Conservation (phyloP, 768 basidiomycete genomes). For the Hericium rajendrae region DNA sequence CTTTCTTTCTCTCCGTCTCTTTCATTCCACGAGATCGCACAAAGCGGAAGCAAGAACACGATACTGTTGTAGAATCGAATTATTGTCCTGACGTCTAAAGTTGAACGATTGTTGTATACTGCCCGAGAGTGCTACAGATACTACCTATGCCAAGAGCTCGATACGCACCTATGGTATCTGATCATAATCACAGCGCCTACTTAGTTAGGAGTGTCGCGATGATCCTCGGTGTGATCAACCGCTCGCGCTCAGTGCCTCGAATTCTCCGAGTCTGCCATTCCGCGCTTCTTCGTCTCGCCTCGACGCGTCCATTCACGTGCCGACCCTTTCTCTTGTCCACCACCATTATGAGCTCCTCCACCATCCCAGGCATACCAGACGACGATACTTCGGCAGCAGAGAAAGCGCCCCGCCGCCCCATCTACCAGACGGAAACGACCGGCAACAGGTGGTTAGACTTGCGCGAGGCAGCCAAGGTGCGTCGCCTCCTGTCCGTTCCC, state of each 20-base stretch:
- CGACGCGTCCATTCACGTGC: neutral
- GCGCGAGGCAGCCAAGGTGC: conserved; percentile 26
- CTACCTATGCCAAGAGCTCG: no score
- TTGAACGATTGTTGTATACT: no score
- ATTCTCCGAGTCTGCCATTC: no score
- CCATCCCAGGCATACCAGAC: neutral
- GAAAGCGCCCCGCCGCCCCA: conserved; percentile 4
- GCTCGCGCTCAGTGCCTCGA: no score
- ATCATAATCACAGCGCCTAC: no score
- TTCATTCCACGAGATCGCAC: neutral
- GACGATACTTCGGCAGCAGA: neutral
- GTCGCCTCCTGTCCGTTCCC: neutral
- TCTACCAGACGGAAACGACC: conserved; percentile 24
- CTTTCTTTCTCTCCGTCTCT: neutral
- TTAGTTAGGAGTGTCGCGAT: no score
- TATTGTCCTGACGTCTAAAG: neutral
- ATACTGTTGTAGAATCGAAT: neutral
- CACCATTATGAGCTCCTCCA: conserved; percentile 9
- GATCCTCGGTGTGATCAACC: no score
- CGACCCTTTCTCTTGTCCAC: neutral
- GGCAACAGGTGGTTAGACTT: conserved; percentile 25
- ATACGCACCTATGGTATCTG: no score
- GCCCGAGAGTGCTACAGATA: no score
- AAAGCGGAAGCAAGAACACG: neutral
- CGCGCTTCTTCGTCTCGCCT: no score